Evolutionary conservation across 177 flowering plant genomes (phyloP).

Genomic region (Vitis hybrid): DNA sequence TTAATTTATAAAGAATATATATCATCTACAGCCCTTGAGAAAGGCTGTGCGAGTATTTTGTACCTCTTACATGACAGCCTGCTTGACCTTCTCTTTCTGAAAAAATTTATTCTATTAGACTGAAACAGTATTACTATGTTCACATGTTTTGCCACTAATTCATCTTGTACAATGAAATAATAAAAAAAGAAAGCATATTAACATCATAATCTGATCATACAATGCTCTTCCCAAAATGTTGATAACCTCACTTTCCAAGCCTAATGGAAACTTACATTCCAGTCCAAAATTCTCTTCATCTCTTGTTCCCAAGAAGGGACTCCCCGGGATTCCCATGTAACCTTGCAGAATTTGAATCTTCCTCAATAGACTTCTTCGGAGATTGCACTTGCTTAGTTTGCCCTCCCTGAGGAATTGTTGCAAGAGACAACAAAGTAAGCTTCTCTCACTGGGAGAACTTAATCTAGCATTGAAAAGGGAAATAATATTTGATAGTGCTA

Average conservation of each 20-base stretch:
- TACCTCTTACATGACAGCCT: too few relatives aligned
- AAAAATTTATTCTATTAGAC: too few relatives aligned
- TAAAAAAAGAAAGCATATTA: neutral
- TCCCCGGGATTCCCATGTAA: conserved; percentile 22
- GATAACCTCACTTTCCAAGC: neutral
- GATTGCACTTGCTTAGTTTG: conserved; percentile 41
- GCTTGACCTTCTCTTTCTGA: too few relatives aligned
- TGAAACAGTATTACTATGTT: too few relatives aligned
- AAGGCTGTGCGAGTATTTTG: too few relatives aligned
- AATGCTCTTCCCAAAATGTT: neutral
- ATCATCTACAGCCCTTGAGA: too few relatives aligned
- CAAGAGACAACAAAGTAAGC: neutral
- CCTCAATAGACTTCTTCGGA: conserved; percentile 33
- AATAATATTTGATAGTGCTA: neutral
- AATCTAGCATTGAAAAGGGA: neutral
- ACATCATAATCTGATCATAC: neutral
- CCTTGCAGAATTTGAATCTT: conserved; percentile 20
- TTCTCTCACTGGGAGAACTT: too few relatives aligned
- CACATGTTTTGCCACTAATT: too few relatives aligned
- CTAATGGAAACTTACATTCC: neutral
- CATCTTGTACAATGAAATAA: neutral
- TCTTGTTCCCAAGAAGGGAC: conserved; percentile 19
- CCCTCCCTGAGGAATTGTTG: conserved; percentile 33
- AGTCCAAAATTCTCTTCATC: conserved; percentile 7
- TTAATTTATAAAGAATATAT: too few relatives aligned